Conservation (phyloP, 495 filamentous ascomycete genomes). For the Aspergillus steynii region DNA sequence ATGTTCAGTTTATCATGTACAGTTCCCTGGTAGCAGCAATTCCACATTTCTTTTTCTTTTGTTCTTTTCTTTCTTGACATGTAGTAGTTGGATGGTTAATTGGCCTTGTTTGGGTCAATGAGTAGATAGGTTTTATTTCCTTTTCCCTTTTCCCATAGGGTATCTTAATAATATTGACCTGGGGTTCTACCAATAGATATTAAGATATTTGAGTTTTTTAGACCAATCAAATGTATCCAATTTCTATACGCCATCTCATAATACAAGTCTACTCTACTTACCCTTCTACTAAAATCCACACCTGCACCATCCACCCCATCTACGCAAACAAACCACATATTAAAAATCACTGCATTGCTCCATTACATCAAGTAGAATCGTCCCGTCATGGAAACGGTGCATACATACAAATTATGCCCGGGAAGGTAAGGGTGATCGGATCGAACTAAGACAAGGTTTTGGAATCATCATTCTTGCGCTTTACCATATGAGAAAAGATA, state of each 20-base stretch:
- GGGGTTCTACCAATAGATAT: too few relatives aligned
- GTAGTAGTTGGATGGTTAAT: neutral
- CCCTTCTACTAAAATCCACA: too few relatives aligned
- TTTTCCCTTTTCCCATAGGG: too few relatives aligned
- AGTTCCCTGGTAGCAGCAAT: constrained; percentile 30
- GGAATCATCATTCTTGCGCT: neutral
- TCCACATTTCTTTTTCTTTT: constrained; percentile 18
- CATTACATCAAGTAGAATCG: constrained; percentile 6
- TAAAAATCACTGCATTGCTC: neutral
- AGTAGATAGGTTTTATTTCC: too few relatives aligned
- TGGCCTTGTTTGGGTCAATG: too few relatives aligned
- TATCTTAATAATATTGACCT: too few relatives aligned
- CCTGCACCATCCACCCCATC: too few relatives aligned
- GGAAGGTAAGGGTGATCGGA: neutral
- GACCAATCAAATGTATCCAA: too few relatives aligned
- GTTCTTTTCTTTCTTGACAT: neutral
- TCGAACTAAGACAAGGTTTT: neutral
- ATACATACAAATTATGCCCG: constrained; percentile 3
- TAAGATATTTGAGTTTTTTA: too few relatives aligned
- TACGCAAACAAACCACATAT: too few relatives aligned
- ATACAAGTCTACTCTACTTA: too few relatives aligned
- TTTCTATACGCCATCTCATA: too few relatives aligned
- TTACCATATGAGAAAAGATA: neutral
- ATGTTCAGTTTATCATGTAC: constrained; percentile 27
- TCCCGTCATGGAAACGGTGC: neutral